These are phyloP conservation scores for Nigrospora sphaerica DNA, from an alignment of 2,329 filamentous ascomycete species.

Conservation along the genomic window DNA sequence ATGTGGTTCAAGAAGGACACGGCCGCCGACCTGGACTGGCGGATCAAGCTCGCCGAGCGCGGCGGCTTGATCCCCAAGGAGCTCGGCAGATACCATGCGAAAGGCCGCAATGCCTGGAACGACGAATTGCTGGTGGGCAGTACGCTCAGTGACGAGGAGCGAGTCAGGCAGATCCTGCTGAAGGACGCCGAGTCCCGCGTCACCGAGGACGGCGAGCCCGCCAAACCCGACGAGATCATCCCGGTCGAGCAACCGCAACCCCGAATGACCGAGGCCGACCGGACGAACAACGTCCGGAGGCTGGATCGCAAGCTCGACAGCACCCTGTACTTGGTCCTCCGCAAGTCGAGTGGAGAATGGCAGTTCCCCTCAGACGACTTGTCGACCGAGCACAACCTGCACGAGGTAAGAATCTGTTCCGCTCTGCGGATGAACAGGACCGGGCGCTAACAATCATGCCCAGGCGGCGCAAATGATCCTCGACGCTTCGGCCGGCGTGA, in stretches of 20 bases:
- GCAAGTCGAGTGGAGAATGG: conserved; percentile 66
- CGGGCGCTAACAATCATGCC: background rate
- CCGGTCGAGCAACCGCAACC: conserved; percentile 64
- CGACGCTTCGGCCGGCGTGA: conserved; percentile 69
- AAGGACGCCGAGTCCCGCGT: conserved; percentile 65
- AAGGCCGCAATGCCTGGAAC: conserved; percentile 70
- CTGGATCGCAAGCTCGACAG: conserved; percentile 72
- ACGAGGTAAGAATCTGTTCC: conserved; percentile 58
- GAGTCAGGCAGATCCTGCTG: conserved; percentile 61
- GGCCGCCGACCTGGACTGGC: conserved; percentile 80
- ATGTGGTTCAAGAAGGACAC: conserved; percentile 96
- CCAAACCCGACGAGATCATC: conserved; percentile 51
- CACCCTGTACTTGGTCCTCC: conserved; percentile 84
- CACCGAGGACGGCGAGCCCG: conserved; percentile 52
- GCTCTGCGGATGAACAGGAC: background rate
- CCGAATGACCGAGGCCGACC: conserved; percentile 72
- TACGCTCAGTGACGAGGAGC: conserved; percentile 54
- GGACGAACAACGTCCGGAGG: conserved; percentile 64
- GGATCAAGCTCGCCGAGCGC: conserved; percentile 73
- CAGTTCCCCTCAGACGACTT: conserved; percentile 72
- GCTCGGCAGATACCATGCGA: conserved; percentile 74
- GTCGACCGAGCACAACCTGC: conserved; percentile 65
- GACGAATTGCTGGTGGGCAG: conserved; percentile 81
- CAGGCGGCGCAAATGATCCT: conserved; percentile 80
- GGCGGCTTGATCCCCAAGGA: conserved; percentile 70